phyloP scores from a whole-genome alignment of 768 basidiomycete genomes.

The Lactifluus hygrophoroides region DNA sequence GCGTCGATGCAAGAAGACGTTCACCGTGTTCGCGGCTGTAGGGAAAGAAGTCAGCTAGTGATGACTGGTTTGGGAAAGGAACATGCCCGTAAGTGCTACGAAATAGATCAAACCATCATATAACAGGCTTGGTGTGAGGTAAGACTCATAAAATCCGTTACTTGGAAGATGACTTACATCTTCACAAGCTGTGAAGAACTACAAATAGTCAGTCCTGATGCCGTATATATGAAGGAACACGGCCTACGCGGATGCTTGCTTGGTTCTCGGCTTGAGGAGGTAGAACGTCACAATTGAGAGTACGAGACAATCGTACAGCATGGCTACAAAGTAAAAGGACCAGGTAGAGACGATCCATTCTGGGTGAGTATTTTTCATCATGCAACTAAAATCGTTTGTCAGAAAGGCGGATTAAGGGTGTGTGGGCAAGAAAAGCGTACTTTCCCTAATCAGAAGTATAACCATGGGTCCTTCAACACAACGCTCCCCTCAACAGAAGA shows the following conservation, averaged over 20 bases:
- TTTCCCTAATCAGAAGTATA: conserved; percentile 26
- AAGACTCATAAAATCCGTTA: neutral
- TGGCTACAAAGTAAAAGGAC: conserved; percentile 50
- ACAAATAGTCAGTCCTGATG: neutral
- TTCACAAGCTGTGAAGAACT: conserved; percentile 24
- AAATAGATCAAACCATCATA: conserved; percentile 63
- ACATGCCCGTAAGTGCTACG: conserved; percentile 39
- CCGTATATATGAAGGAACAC: neutral
- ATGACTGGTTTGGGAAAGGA: neutral
- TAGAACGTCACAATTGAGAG: conserved; percentile 43
- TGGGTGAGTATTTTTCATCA: conserved; percentile 27
- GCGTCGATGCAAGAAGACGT: conserved; percentile 24
- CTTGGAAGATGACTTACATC: conserved; percentile 20
- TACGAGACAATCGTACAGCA: conserved; percentile 47
- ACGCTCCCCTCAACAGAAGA: neutral
- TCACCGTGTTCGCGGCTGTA: conserved; percentile 24
- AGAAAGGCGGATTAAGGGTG: neutral
- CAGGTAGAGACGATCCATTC: conserved; percentile 35
- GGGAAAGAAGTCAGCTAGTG: neutral
- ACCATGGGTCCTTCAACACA: neutral
- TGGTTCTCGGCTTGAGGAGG: conserved; percentile 39
- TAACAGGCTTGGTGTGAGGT: conserved; percentile 40
- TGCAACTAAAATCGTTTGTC: conserved; percentile 35
- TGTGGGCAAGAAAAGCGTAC: conserved; percentile 21
- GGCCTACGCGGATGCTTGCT: conserved; percentile 26